Conservation (phyloP, 768 basidiomycete genomes). For the Hysterangium stoloniferum region DNA sequence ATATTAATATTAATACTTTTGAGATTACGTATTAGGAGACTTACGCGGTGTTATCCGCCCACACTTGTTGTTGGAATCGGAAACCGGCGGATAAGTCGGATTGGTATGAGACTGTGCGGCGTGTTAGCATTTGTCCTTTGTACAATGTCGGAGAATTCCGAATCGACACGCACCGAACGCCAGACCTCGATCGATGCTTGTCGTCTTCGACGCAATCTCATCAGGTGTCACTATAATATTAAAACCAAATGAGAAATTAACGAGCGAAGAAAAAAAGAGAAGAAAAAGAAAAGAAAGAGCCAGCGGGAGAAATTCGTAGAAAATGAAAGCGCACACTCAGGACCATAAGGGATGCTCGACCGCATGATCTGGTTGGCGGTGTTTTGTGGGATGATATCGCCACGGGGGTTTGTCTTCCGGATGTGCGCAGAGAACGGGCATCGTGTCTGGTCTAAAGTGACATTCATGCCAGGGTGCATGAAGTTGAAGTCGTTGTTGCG, state of each 20-base stretch:
- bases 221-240: conserved; percentile 29
- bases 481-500: conserved; percentile 38
- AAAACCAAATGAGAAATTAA: too few species aligned
- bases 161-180: conserved; percentile 33
- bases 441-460: conserved; percentile 9
- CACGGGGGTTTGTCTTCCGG: conserved; percentile 39
- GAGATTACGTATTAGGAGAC: too few species aligned
- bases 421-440: conserved; percentile 43
- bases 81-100: conserved; percentile 25
- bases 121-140: too few species aligned
- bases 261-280: too few species aligned
- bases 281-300: background rate
- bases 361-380: conserved; percentile 22
- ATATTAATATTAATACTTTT: too few species aligned
- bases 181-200: conserved; percentile 37
- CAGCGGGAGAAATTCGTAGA: too few species aligned
- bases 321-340: conserved; percentile 15
- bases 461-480: conserved; percentile 19
- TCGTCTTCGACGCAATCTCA: conserved; percentile 31
- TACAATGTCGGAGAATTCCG: too few species aligned
- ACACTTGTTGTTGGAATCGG: conserved; percentile 23
- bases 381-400: conserved; percentile 4
- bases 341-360: conserved; percentile 30
- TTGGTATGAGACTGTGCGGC: conserved; percentile 23
- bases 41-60: conserved; percentile 6